These are phyloP conservation scores for Solanum appendiculatum DNA, from an alignment of 257 asterid species.

Conservation along the genomic window DNA sequence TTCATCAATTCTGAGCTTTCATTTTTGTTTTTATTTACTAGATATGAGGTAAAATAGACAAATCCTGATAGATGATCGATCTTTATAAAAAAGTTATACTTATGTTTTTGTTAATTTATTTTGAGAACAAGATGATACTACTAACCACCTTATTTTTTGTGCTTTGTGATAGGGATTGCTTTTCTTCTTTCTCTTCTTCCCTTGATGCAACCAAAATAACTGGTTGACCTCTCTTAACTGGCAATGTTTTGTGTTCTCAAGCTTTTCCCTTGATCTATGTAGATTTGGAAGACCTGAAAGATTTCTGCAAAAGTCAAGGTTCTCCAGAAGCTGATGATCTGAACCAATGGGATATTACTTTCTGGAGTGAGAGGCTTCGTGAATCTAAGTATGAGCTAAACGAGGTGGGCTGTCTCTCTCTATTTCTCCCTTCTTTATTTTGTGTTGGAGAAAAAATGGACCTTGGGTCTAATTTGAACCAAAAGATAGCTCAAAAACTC, in stretches of 20 bases:
- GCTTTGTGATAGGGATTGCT: neutral
- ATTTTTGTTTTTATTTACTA: neutral
- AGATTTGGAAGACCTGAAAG: conserved; percentile 86
- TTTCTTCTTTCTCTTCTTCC: neutral
- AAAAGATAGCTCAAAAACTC: neutral
- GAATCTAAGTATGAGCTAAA: conserved; percentile 84
- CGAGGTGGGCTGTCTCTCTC: conserved; percentile 38
- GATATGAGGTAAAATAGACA: neutral
- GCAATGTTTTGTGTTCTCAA: neutral
- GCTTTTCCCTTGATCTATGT: neutral
- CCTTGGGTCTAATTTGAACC: neutral
- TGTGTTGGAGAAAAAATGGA: neutral
- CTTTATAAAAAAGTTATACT: neutral
- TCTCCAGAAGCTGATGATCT: conserved; percentile 76
- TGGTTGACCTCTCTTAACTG: neutral
- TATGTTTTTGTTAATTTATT: neutral
- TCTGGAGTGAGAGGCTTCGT: conserved; percentile 97
- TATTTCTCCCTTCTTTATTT: neutral
- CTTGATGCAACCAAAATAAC: neutral
- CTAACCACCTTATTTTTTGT: neutral
- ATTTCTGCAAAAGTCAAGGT: conserved; percentile 64
- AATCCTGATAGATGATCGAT: neutral
- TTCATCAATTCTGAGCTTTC: neutral
- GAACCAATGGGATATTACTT: conserved; percentile 71
- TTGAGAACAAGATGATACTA: neutral